Base-by-base conservation (phyloP, 108 stramenopile species). In the Aureococcus anophagefferens region DNA sequence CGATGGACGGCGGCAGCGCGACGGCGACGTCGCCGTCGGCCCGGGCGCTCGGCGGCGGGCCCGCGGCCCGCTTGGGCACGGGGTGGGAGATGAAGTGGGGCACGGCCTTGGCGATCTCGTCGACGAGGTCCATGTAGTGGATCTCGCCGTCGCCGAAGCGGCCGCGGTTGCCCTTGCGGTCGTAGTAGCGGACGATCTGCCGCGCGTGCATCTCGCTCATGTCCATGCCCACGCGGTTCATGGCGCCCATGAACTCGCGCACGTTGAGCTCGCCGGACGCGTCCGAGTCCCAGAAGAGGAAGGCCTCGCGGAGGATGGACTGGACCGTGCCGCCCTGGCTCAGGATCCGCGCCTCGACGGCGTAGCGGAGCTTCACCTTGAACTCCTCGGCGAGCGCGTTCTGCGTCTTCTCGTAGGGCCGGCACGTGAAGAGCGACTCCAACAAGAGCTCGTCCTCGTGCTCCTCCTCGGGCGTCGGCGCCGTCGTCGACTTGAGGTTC, bases 201-300 rank as follows among this genome's bases (percentile, higher is more conserved):
- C 15, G 71, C 64, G 35, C 71, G 28, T 69, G 35, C n/a, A 28
- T 68, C 34, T 64, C 76, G 37, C 68, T 65, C 31, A 77, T 44
- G 3, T 71, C 30, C 25, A 77, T 36, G 40, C 70, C 70, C 28
- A 63, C 18, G 15, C 34, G 51, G 35, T 31, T 37, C 63, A 71
- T 71, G n/a, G 70, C 70, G 4, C 70, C 70, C 63, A 30, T 5
- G 35, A 71, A 71, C 63, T 77, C 76, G 11, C 40, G 33, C 3
- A 70, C 62, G 37, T 72, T 70, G 63, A 62, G 64, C 69, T 63
- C 34, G 36, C 63, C 75, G n/a, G 65, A 64, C 32, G 64, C 66
- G 34, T 73, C 76, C 7, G 35, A 33, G 68, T 63, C 74, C 33
- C 71, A 78, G 72, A 73, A 73, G 31, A 67, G 72, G 31, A 78